Evolutionary conservation across 768 basidiomycete species (phyloP).

Genomic region (Calocybe indica): DNA sequence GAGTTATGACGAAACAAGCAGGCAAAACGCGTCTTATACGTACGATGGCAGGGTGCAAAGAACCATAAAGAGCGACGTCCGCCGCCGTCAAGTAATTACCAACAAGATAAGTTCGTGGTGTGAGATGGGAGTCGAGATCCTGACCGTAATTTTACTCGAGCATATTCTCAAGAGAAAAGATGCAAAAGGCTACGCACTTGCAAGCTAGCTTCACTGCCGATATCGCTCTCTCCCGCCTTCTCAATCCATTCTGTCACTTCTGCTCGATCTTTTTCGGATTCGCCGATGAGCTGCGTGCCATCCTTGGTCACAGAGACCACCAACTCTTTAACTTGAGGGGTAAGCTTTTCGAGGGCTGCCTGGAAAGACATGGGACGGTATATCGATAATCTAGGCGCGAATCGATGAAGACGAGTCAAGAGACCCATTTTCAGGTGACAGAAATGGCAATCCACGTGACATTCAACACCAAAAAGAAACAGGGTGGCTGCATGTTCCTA

Average conservation of each 20-base stretch:
- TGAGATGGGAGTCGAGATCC: slow-evolving; percentile 68
- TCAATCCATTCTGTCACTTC: slow-evolving; percentile 70
- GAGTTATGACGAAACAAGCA: neutral
- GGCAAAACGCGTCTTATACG: slow-evolving; percentile 19
- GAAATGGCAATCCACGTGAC: slow-evolving; percentile 1
- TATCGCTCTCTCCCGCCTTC: slow-evolving; percentile 45
- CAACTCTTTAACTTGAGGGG: slow-evolving; percentile 47
- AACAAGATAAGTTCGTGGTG: slow-evolving; percentile 80
- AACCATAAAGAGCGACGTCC: slow-evolving; percentile 86
- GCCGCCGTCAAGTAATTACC: slow-evolving; percentile 82
- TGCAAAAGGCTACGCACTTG: slow-evolving; percentile 31
- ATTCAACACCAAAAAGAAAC: slow-evolving; percentile 9
- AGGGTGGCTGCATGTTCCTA: neutral
- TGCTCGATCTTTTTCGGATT: slow-evolving; percentile 52
- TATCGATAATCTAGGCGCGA: slow-evolving; percentile 28
- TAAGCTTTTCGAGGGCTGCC: slow-evolving; percentile 39
- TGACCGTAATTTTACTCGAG: slow-evolving; percentile 20
- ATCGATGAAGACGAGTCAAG: slow-evolving; percentile 37
- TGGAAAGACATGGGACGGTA: slow-evolving; percentile 47
- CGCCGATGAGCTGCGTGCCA: slow-evolving; percentile 40
- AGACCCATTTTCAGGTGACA: slow-evolving; percentile 12
- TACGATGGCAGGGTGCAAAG: slow-evolving; percentile 81
- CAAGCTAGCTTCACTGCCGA: slow-evolving; percentile 40
- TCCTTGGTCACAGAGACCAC: slow-evolving; percentile 42
- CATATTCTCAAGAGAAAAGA: neutral